These are phyloP conservation scores for Delphinella strobiligena DNA, from an alignment of 2,329 filamentous ascomycete genomes.

Conservation along the genomic window DNA sequence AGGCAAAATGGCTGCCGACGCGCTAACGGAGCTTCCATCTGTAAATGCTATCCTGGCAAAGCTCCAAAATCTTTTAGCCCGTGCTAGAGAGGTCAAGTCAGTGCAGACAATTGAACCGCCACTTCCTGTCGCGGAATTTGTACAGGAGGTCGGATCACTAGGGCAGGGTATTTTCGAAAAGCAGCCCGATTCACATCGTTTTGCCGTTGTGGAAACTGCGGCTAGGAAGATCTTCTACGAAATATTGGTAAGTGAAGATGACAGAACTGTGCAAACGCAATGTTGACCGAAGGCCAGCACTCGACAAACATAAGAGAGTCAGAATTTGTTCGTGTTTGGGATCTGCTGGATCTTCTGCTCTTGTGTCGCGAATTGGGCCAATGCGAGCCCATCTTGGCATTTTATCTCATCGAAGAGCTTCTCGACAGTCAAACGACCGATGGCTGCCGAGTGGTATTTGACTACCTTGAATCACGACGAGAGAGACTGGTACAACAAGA, in stretches of 20 bases:
- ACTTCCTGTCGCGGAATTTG: conserved; percentile 29
- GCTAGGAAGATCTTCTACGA: conserved; percentile 70
- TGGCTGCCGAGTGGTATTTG: conserved; percentile 82
- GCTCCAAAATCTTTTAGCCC: conserved; percentile 28
- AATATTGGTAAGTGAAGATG: conserved; percentile 52
- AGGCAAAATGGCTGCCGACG: conserved; percentile 12
- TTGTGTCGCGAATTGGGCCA: conserved; percentile 58
- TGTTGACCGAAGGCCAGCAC: conserved; percentile 40
- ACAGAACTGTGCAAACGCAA: neutral
- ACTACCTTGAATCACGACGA: conserved; percentile 85
- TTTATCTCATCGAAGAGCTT: conserved; percentile 88
- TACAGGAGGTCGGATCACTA: conserved; percentile 15
- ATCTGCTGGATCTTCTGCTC: conserved; percentile 82
- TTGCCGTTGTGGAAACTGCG: conserved; percentile 70
- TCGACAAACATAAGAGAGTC: conserved; percentile 64
- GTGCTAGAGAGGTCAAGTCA: conserved; percentile 28
- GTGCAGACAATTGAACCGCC: conserved; percentile 31
- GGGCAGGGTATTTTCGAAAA: conserved; percentile 16
- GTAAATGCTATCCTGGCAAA: conserved; percentile 19
- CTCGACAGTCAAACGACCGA: conserved; percentile 92
- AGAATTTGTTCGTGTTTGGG: conserved; percentile 77
- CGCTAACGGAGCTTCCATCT: conserved; percentile 15
- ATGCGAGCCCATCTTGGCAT: conserved; percentile 67
- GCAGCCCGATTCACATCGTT: conserved; percentile 17
- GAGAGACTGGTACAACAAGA: conserved; percentile 73